Evolutionary conservation across 495 filamentous ascomycete genomes (phyloP), one percentile per base, ranked within the genome.

Genomic region (Aspergillus indologenus): DNA sequence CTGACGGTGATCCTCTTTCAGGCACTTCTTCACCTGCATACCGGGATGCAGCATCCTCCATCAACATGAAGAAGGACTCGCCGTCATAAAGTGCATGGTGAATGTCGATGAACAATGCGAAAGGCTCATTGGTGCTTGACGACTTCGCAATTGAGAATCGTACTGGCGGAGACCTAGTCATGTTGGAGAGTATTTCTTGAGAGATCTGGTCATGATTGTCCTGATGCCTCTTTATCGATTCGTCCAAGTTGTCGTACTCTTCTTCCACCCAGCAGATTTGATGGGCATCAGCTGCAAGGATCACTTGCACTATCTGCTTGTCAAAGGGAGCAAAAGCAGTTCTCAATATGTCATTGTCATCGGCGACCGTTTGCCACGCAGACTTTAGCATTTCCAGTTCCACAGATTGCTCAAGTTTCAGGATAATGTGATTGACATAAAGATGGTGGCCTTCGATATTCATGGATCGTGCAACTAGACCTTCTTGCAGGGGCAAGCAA

Each of bases 81-180:
- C 88, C 92, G 73, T 98, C 93, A 64, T 97, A 98, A 0, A 97
- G 73, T 6, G 84, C 90, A 66, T 98, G 93, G 70, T 56, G 68
- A 31, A 75, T 66, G 11, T 66, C 59, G n/a, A 75, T 64, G 44
- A 68, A 58, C 0, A 75, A 51, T 31, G 66, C 60, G 3, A 65
- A 29, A 0, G 64, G 61, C 3, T 55, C 24, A 8, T 65, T 58
- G 2, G 54, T 62, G 12, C 5, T 29, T 1, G 54, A 51, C 23
- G 60, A 56, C n/a, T 22, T 62, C 18, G 63, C 56, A 9, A 72
- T 22, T 15, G 50, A 58, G 31, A 73, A 64, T 40, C 66, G 63
- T 1, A 72, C 42, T 14, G 72, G 72, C n/a, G 71, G 62, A 20
- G 56, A 45, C 1, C 17, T 53, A 4, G 54, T 59, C 18, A 75